phyloP scores from a whole-genome alignment of 805 yeast species.

The Yamadazyma kitorensis region DNA sequence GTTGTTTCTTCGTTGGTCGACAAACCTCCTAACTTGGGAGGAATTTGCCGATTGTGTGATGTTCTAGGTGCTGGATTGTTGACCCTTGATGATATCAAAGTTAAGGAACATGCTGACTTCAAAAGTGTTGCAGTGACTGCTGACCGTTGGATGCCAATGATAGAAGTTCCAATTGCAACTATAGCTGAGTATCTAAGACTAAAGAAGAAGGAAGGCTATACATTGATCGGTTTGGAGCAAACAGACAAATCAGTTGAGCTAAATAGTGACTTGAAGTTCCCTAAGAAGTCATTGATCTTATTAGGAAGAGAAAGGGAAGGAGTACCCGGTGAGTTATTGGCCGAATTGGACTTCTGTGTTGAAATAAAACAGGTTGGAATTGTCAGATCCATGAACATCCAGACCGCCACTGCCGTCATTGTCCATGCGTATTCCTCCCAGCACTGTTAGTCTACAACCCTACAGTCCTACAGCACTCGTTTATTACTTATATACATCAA shows the following conservation, averaged over 20 bases:
- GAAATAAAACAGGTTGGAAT: conserved; percentile 93
- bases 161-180: conserved; percentile 60
- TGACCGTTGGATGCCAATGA: conserved; percentile 93
- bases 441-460: conserved; percentile 42
- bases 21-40: conserved; percentile 90
- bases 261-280: conserved; percentile 64
- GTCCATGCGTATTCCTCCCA: conserved; percentile 85
- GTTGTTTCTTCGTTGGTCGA: conserved; percentile 92
- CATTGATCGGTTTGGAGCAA: conserved; percentile 87
- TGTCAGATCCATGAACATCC: conserved; percentile 92
- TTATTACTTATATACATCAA: conserved; percentile 7
- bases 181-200: conserved; percentile 55
- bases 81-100: conserved; percentile 69
- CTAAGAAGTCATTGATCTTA: conserved; percentile 71
- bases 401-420: conserved; percentile 92
- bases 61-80: conserved; percentile 85
- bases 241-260: conserved; percentile 84
- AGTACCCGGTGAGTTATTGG: conserved; percentile 78
- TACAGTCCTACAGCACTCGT: not conserved
- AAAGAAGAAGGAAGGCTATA: conserved; percentile 74
- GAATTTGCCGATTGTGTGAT: conserved; percentile 89
- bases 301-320: conserved; percentile 91
- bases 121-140: conserved; percentile 91
- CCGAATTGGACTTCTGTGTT: conserved; percentile 80
- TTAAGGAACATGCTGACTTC: conserved; percentile 66